Conservation (phyloP, 2,329 filamentous ascomycete species). For the Alternaria hordeiaustralica region DNA sequence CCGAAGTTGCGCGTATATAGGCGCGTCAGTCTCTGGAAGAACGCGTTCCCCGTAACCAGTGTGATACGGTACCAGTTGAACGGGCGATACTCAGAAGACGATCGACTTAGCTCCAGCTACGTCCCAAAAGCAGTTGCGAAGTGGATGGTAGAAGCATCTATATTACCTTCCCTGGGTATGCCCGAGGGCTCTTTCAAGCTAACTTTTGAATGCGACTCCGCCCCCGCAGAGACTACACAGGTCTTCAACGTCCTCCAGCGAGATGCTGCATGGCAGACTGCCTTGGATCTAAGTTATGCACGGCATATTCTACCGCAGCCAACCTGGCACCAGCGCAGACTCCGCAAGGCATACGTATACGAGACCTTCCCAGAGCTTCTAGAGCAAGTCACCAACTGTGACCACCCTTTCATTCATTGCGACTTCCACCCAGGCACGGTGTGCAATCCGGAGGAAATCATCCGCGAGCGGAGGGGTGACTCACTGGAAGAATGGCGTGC, state of each 20-base stretch:
- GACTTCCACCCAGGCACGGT: not conserved
- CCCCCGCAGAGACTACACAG: not conserved
- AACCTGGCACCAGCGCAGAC: not conserved
- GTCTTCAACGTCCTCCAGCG: rapidly evolving
- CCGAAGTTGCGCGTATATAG: not conserved
- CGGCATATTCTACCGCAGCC: not conserved
- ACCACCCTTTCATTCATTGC: not conserved
- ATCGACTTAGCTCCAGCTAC: not conserved
- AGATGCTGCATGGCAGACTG: not conserved
- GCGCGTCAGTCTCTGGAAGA: not conserved
- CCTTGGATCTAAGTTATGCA: not conserved
- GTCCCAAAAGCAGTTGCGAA: not conserved
- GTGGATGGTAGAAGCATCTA: not conserved
- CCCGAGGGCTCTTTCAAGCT: not conserved
- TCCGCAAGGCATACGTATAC: not conserved
- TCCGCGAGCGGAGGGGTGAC: not conserved
- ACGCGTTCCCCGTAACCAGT: not conserved
- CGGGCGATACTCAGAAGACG: no score
- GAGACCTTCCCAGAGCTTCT: not conserved
- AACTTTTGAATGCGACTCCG: not conserved
- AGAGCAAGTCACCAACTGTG: not conserved
- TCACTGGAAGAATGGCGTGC: not conserved
- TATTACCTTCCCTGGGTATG: not conserved
- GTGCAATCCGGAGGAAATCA: not conserved
- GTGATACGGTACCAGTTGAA: no score